Evolutionary conservation across 257 asterid species (phyloP), one percentile per base, ranked within the genome.

Genomic region (Solanum sparsipilum): DNA sequence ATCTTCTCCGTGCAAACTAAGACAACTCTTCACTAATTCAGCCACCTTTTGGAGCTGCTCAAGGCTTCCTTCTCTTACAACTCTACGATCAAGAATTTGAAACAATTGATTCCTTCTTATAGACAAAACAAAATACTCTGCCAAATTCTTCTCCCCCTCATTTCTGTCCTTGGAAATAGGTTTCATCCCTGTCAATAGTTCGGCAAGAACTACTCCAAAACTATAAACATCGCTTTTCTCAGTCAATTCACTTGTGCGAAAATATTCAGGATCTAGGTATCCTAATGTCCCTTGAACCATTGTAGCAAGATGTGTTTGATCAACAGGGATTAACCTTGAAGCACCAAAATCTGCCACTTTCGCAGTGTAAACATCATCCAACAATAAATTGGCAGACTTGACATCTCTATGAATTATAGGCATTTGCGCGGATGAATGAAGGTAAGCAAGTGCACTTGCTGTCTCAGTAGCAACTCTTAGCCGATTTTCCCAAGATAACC

Each of bases 311-410:
- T 94, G 96, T 0, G 92, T 93, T 52, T 95, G 95, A 90, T 96
- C 98, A 56, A 96, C 27, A 1, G 94, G 91, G 1, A 96, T 89
- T 13, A 90, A 78, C 35, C 98, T 95, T 0, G 99, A 96, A 0
- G 99, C 99, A 13, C 99, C 99, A 36, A 96, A 96, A 87, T 96
- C 96, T 0, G 98, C 86, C 4, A 96, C 94, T 84, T 95, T 96
- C 1, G 98, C 95, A 0, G 90, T 92, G 91, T 92, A 93, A 20
- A 87, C 27, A 0, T 93, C 93, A 20, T 96, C 98, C 1, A 96
- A 35, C 41, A 96, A 84, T 72, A 96, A 94, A 79, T 96, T 96
- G 9, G 98, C 93, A 0, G 98, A 96, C 56, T 96, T 96, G 4
- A 96, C 98, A 71, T 96, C 98, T 73, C 98, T 87, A 52, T 95